Evolutionary conservation across 1,284 basidiomycete genomes (phyloP).

Genomic region (Moesziomyces sp.): DNA sequence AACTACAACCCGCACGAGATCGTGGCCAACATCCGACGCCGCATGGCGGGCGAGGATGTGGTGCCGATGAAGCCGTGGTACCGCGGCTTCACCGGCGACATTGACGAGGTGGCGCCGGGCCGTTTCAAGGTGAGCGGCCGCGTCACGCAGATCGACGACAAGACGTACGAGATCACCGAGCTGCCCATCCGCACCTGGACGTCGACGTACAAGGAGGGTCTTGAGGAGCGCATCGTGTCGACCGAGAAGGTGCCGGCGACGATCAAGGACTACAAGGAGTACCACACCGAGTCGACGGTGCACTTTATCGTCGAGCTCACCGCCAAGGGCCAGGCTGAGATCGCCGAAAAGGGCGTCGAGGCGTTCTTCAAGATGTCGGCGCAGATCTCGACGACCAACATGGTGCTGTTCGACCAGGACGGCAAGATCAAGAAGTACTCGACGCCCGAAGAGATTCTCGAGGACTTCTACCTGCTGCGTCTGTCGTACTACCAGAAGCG

Average conservation of each 20-base stretch:
- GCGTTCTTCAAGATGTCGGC: constrained; percentile 91
- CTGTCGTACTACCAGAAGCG: constrained; percentile 86
- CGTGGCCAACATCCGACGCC: constrained; percentile 83
- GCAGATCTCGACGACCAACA: constrained; percentile 89
- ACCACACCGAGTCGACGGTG: constrained; percentile 86
- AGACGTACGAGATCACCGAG: constrained; percentile 93
- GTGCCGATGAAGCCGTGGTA: constrained; percentile 95
- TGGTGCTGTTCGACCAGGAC: constrained; percentile 98
- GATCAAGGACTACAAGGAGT: constrained; percentile 70
- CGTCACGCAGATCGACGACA: constrained; percentile 81
- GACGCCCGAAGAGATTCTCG: constrained; percentile 88
- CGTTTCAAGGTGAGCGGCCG: constrained; percentile 88
- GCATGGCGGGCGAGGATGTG: constrained; percentile 87
- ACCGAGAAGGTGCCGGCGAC: constrained; percentile 75
- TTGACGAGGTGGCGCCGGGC: constrained; percentile 82
- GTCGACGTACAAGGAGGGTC: constrained; percentile 86
- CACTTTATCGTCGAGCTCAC: constrained; percentile 88
- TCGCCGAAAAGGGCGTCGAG: constrained; percentile 85
- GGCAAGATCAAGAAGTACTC: constrained; percentile 96
- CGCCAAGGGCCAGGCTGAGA: constrained; percentile 83
- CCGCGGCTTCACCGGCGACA: constrained; percentile 87
- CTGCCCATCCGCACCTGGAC: constrained; percentile 97
- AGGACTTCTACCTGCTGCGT: constrained; percentile 91
- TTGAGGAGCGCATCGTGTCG: constrained; percentile 76
- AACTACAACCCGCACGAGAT: constrained; percentile 94